Conservation (phyloP, 305 asterid species). For the Fraxinus sp. region DNA sequence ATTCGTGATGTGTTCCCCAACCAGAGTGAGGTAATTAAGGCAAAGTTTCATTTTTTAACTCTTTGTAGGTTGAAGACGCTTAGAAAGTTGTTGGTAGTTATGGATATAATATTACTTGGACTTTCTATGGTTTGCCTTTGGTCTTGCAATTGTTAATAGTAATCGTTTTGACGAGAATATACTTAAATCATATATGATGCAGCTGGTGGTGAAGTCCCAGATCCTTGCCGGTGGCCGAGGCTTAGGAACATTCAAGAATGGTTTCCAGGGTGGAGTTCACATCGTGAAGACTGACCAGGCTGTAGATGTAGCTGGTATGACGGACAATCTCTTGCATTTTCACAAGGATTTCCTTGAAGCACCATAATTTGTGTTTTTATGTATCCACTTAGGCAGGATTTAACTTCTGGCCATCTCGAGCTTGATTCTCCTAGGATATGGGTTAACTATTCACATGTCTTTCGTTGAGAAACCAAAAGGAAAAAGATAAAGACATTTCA, state of each 20-base stretch:
- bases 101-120: neutral
- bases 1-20: slow-evolving; percentile 58
- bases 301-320: slow-evolving; percentile 78
- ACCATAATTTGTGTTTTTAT: neutral
- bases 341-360: slow-evolving; percentile 10
- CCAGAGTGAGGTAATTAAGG: slow-evolving; percentile 62
- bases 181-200: slow-evolving; percentile 20
- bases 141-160: slow-evolving; percentile 12
- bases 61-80: slow-evolving; percentile 7
- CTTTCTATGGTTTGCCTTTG: neutral
- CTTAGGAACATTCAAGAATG: slow-evolving; percentile 88
- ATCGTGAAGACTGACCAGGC: slow-evolving; percentile 81
- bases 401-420: slow-evolving; percentile 10
- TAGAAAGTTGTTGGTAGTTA: neutral
- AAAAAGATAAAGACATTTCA: neutral
- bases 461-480: neutral
- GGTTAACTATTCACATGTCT: neutral
- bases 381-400: slow-evolving; percentile 12
- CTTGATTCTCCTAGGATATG: slow-evolving; percentile 5
- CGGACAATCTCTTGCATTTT: slow-evolving; percentile 3
- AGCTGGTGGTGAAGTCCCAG: slow-evolving; percentile 96
- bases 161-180: slow-evolving; percentile 12
- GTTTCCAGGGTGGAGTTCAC: slow-evolving; percentile 92
- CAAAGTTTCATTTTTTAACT: neutral
- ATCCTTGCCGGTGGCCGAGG: slow-evolving; percentile 98